Evolutionary conservation across 768 basidiomycete species (phyloP), one percentile per base, ranked within the genome.

Genomic region (Macrocybe gigantea): DNA sequence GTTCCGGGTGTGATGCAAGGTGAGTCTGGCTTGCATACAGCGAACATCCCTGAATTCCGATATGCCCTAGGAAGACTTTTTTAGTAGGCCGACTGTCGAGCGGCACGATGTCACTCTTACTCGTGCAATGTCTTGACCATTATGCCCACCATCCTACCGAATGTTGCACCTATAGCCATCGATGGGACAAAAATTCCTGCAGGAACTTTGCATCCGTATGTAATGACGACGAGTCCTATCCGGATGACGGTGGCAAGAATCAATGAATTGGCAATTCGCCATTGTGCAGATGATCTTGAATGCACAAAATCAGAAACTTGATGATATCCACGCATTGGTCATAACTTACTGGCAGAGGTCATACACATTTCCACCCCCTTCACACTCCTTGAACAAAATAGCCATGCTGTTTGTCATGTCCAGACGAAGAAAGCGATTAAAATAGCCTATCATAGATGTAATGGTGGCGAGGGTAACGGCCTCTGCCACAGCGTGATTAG

Each of bases 1-100:
- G 95, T 97, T 13, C 96, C 96, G 0, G 96, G 95, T 0, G 96
- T 98, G 58, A 99, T 98, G 55, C 96, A 99, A 1, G 94, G 95
- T 11, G 87, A 78, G 61, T 97, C 88, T 12, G 93, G 94, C 14
- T 81, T 79, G 61, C 96, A 99, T 38, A 85, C 82, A 1, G 88
- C 83, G 61, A 98, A 98, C 47, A 92, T 88, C 1, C 92, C 88
- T 33, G 87, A 88, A 13, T 80, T 70, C 0, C 88, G 88, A 63
- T 92, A 85, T 3, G 91, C 74, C 42, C 93, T 95, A 45, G n/a
- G 47, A 36, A 22, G 22, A 5, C 31, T 15, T 10, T 34, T 34
- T n/a, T 22, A 22, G 22, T 22, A 22, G 22, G 22, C 4, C 22
- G 22, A 22, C 22, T 22, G 22, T 22, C 22, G 39, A 30, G 33